These are phyloP conservation scores for Mrakia gelida DNA, from an alignment of 768 basidiomycete species.

Conservation along the genomic window DNA sequence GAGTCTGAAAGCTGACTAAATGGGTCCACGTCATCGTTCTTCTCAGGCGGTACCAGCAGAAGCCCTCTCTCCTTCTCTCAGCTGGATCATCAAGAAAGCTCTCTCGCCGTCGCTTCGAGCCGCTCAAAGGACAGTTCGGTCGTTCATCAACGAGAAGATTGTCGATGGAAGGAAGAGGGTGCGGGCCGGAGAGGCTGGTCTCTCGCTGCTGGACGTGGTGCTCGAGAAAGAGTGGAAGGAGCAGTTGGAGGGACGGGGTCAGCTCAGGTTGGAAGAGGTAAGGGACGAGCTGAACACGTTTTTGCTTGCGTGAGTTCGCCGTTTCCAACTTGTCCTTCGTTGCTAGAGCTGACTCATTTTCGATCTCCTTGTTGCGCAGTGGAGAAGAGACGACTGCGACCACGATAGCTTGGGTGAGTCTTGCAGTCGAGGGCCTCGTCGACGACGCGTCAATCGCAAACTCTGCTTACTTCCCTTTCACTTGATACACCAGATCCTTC, in stretches of 20 bases:
- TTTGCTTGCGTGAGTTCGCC: slow-evolving; percentile 1
- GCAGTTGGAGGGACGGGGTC: background rate
- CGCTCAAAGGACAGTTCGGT: background rate
- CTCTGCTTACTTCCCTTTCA: background rate
- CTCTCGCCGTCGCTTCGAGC: background rate
- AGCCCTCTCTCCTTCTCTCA: background rate
- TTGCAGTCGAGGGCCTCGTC: no score
- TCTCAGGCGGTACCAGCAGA: background rate
- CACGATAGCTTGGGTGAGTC: background rate
- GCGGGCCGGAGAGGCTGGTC: background rate
- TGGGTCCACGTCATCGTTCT: background rate
- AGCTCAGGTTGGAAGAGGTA: background rate
- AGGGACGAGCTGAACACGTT: background rate
- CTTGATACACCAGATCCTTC: background rate
- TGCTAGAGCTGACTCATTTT: no score
- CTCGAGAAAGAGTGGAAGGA: background rate
- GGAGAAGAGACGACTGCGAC: slow-evolving; percentile 5
- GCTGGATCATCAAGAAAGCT: background rate
- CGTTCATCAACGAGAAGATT: background rate
- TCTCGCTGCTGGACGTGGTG: background rate
- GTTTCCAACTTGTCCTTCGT: no score
- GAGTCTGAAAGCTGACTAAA: background rate
- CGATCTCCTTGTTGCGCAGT: background rate
- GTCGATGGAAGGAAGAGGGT: background rate
- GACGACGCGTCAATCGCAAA: no score